phyloP scores from a whole-genome alignment of 176 grass and related monocot genomes.

The Miscanthus lutarioriparius region DNA sequence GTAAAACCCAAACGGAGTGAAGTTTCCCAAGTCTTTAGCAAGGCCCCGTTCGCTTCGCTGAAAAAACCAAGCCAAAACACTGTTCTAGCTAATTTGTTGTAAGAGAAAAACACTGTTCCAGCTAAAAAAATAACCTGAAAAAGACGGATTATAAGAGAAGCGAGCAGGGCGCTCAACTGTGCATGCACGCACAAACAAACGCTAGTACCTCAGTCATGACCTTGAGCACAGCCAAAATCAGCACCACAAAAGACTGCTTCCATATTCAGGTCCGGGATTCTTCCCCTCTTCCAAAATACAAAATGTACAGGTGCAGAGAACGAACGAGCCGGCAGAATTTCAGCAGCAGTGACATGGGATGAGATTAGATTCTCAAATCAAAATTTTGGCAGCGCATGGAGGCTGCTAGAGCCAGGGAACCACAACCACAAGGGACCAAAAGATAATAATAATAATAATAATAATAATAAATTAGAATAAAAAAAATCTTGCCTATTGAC shows the following conservation, averaged over 20 bases:
- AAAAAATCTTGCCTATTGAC: background rate
- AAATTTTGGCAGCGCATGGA: background rate
- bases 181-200: background rate
- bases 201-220: background rate
- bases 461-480: too few species aligned
- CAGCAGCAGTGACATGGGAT: background rate
- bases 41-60: too few species aligned
- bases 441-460: background rate
- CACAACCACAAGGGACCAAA: background rate
- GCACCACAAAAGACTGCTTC: background rate
- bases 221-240: background rate
- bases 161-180: too few species aligned
- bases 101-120: too few species aligned
- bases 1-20: background rate
- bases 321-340: slow-evolving; percentile 4
- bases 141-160: too few species aligned
- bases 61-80: too few species aligned
- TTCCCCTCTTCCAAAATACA: background rate
- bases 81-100: too few species aligned
- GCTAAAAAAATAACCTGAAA: too few species aligned
- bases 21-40: too few species aligned
- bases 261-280: background rate
- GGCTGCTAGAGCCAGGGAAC: background rate
- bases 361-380: background rate
- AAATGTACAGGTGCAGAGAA: background rate